These are phyloP conservation scores for Saksenaea oblongispora DNA, from an alignment of 371 early-diverging fungal genomes.

Conservation along the genomic window DNA sequence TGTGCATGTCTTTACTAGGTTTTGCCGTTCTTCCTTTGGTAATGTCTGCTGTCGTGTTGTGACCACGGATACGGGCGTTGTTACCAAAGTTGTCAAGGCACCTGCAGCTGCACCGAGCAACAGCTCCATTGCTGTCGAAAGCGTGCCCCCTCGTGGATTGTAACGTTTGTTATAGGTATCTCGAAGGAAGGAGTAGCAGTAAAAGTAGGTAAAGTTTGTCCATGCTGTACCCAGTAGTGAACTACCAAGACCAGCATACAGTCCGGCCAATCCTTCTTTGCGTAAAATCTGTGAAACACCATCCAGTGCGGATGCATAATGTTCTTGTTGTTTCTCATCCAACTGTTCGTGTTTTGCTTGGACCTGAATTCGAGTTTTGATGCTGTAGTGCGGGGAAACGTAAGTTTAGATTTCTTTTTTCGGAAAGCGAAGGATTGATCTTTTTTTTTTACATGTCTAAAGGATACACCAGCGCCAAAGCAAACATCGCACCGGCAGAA, in stretches of 20 bases:
- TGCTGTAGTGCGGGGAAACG: slow-evolving; percentile 45
- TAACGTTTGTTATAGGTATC: slow-evolving; percentile 49
- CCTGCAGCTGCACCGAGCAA: slow-evolving; percentile 93
- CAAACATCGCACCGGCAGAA: slow-evolving; percentile 89
- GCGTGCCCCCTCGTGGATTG: slow-evolving; percentile 32
- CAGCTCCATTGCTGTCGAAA: slow-evolving; percentile 79
- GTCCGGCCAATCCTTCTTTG: slow-evolving; percentile 86
- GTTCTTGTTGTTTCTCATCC: slow-evolving; percentile 37
- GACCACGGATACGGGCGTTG: slow-evolving; percentile 88
- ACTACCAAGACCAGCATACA: slow-evolving; percentile 90
- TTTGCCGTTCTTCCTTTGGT: slow-evolving; percentile 55
- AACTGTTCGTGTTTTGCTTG: slow-evolving; percentile 61
- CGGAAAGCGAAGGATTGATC: slow-evolving; percentile 4
- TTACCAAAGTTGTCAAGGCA: slow-evolving; percentile 86
- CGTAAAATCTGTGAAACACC: slow-evolving; percentile 81
- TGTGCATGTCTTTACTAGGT: slow-evolving; percentile 56
- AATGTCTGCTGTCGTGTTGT: slow-evolving; percentile 84
- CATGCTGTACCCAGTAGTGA: slow-evolving; percentile 87
- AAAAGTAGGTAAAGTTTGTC: slow-evolving; percentile 94
- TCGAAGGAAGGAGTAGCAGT: slow-evolving; percentile 86
- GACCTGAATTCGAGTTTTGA: slow-evolving; percentile 94
- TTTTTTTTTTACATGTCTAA: slow-evolving; percentile 83
- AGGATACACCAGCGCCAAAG: slow-evolving; percentile 89
- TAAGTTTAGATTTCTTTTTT: background rate
- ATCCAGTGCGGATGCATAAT: slow-evolving; percentile 73